Evolutionary conservation across 1,139 yeast genomes (phyloP).

Genomic region (Kodamaea derodonti): DNA sequence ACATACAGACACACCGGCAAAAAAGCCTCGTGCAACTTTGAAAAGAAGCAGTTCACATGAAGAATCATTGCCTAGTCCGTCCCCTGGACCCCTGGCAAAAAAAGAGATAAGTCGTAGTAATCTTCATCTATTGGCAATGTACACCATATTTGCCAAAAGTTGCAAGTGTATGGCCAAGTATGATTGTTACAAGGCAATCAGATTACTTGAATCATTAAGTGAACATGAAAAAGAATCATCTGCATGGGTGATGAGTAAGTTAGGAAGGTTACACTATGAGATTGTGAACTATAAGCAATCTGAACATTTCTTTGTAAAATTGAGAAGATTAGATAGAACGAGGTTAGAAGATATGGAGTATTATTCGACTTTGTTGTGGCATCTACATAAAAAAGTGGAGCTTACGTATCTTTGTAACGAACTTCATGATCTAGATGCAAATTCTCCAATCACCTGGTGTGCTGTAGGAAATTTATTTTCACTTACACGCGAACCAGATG

Average conservation of each 20-base stretch:
- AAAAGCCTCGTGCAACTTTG: constrained; percentile 16
- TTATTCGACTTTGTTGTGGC: constrained; percentile 91
- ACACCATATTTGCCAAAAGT: constrained; percentile 62
- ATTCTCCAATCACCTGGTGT: constrained; percentile 86
- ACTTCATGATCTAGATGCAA: constrained; percentile 60
- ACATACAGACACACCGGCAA: constrained; percentile 13
- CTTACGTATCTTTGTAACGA: constrained; percentile 81
- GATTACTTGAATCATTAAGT: constrained; percentile 61
- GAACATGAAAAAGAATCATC: constrained; percentile 57
- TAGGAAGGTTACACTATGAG: constrained; percentile 84
- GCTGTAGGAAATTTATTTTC: constrained; percentile 88
- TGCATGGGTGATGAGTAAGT: constrained; percentile 81
- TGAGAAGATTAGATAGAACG: constrained; percentile 73
- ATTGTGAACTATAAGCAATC: constrained; percentile 81
- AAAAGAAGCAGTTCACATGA: constrained; percentile 27
- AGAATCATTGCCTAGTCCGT: constrained; percentile 2
- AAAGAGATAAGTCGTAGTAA: constrained; percentile 43
- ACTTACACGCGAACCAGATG: constrained; percentile 79
- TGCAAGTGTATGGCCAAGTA: constrained; percentile 61
- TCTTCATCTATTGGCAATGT: constrained; percentile 45
- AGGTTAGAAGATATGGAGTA: constrained; percentile 87
- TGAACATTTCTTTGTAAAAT: constrained; percentile 55
- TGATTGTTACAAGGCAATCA: constrained; percentile 78
- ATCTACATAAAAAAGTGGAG: constrained; percentile 77
- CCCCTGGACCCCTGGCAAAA: constrained; percentile 8